phyloP scores from a whole-genome alignment of 169 alveolate genomes.

The Plasmodium ovale region DNA sequence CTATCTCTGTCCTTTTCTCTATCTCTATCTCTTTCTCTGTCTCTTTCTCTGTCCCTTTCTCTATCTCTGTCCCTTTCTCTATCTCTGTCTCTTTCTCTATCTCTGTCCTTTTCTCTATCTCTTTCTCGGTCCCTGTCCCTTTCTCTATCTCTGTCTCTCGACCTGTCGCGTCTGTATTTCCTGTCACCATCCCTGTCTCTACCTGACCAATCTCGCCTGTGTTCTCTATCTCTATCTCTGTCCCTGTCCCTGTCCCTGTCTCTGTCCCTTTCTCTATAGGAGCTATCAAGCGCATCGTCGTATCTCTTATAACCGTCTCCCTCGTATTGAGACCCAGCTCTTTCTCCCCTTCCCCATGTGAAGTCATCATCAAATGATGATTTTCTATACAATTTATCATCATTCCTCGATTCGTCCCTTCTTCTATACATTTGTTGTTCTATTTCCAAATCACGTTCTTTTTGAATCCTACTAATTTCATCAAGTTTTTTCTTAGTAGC shows the following conservation, averaged over 20 bases:
- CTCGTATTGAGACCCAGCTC: constrained; percentile 39
- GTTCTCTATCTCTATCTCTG: constrained; percentile 7
- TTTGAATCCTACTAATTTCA: constrained; percentile 77
- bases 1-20: constrained; percentile 70
- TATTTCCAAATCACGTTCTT: constrained; percentile 80
- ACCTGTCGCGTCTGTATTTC: constrained; percentile 13
- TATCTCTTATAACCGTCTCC: constrained; percentile 29
- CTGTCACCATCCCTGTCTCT: constrained; percentile 27
- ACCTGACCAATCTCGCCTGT: background rate
- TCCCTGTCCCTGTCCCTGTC: constrained; percentile 9
- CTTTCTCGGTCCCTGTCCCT: constrained; percentile 34
- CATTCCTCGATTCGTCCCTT: constrained; percentile 53
- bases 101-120: constrained; percentile 33
- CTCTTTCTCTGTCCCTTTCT: constrained; percentile 50
- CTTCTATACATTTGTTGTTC: constrained; percentile 66
- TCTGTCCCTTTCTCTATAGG: constrained; percentile 36
- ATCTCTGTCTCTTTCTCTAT: constrained; percentile 33
- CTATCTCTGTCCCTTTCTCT: constrained; percentile 8
- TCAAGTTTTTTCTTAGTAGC: constrained; percentile 77
- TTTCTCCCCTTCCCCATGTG: constrained; percentile 62
- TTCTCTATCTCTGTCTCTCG: constrained; percentile 19
- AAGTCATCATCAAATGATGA: constrained; percentile 60
- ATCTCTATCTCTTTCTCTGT: constrained; percentile 79
- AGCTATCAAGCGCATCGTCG: constrained; percentile 25
- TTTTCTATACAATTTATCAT: constrained; percentile 39